phyloP scores from a whole-genome alignment of 352 stramenopile species.

The Phytophthora vignae region DNA sequence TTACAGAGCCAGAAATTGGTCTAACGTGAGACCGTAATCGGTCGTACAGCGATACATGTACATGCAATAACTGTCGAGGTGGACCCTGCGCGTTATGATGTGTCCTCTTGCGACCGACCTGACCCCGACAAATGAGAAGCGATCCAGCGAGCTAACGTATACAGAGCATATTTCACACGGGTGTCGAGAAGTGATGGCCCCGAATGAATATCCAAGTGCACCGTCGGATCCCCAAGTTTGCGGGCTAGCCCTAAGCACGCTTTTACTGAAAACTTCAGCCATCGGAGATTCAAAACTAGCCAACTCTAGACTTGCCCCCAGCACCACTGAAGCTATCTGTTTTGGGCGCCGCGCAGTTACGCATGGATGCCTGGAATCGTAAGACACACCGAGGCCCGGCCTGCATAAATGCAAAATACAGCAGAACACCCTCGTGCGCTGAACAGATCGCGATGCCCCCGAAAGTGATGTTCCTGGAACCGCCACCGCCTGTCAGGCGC shows the following conservation, averaged over 20 bases:
- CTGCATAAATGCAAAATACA: conserved; percentile 1
- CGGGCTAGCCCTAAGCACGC: too few relatives aligned
- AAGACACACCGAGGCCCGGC: conserved; percentile 8
- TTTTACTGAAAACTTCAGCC: background rate
- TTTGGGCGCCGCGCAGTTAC: conserved; percentile 11
- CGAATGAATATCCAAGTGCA: conserved; percentile 11
- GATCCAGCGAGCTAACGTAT: background rate
- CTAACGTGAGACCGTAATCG: background rate
- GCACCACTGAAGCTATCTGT: conserved; percentile 5
- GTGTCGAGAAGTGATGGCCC: background rate
- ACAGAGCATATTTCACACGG: background rate
- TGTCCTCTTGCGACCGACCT: background rate
- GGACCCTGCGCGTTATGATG: background rate
- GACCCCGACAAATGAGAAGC: background rate
- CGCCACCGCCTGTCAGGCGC: conserved; percentile 1
- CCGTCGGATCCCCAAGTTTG: conserved; percentile 3
- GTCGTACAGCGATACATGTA: background rate
- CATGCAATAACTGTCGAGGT: background rate
- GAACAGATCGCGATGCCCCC: background rate
- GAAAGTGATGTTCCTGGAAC: background rate
- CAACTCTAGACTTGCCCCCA: background rate
- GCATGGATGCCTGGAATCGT: conserved; percentile 7
- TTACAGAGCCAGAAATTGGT: too few relatives aligned
- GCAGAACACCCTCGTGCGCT: background rate
- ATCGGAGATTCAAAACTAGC: background rate